These are phyloP conservation scores for Paraphoma sp. DNA, from an alignment of 2,329 filamentous ascomycete genomes.

Conservation along the genomic window DNA sequence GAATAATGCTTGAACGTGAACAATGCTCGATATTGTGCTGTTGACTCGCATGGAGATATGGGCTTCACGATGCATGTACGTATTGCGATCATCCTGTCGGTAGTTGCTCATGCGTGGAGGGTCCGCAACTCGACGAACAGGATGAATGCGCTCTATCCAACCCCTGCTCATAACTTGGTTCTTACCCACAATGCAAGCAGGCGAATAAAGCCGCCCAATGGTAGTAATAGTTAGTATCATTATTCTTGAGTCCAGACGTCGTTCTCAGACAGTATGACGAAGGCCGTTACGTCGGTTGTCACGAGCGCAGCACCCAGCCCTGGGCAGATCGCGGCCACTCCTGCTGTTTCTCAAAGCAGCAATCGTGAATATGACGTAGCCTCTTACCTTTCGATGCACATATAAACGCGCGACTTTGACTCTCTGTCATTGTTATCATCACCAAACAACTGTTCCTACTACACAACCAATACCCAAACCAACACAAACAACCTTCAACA, in stretches of 20 bases:
- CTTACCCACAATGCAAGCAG: slow-evolving; percentile 5
- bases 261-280: slow-evolving; percentile 5
- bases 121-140: not conserved
- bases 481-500: slow-evolving; percentile 49
- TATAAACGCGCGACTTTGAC: slow-evolving; percentile 24
- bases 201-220: slow-evolving; percentile 10
- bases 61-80: no score
- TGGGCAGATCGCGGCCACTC: slow-evolving; percentile 9
- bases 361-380: slow-evolving; percentile 33
- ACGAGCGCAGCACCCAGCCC: not conserved
- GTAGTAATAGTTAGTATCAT: not conserved
- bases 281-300: slow-evolving; percentile 10
- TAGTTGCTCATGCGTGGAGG: slow-evolving; percentile 6
- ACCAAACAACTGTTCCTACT: slow-evolving; percentile 14
- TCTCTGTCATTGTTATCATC: slow-evolving; percentile 13
- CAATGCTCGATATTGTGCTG: not conserved
- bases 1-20: not conserved
- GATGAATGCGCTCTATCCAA: not conserved
- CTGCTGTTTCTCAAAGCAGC: slow-evolving; percentile 10
- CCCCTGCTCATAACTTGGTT: slow-evolving; percentile 12
- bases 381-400: slow-evolving; percentile 7
- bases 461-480: slow-evolving; percentile 22
- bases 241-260: not conserved
- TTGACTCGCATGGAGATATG: no score
- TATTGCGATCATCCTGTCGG: not conserved